Base-by-base conservation (phyloP, 2,329 filamentous ascomycete genomes). In the Verticillium isaacii region DNA sequence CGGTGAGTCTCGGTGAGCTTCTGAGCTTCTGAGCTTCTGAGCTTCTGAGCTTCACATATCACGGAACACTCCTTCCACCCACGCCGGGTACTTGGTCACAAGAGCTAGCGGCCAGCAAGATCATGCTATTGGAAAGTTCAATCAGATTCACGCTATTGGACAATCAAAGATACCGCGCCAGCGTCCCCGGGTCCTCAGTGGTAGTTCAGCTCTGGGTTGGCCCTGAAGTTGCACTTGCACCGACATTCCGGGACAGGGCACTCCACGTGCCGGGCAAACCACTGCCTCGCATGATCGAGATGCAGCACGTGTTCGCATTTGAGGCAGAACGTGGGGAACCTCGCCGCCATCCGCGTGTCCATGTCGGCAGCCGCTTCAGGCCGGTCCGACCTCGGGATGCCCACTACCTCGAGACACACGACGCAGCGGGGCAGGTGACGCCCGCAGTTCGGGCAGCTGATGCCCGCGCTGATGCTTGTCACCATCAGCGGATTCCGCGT, bases 241-340 rank as follows among this genome's bases (percentile, higher is more conserved):
- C 85, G 80, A 68, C 88, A 90, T 73, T 89, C 87, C 1, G 88
- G 86, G 58, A 89, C 86, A 0, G 88, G 87, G 68, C 88, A 90
- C 73, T 90, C 86, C 32, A 80, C 80, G 66, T 89, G 87, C 36
- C 85, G 75, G 7, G 81, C 77, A 68, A 90, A 90, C 88, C 88
- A 90, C 73, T 84, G 81, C 66, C 85, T 75, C 6, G 87, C 86
- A 69, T 90, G 88, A 67, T 89, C 87, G 62, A 89, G 77, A 67
- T 90, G 88, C 68, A 87, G 74, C 11, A 88, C 86, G 69, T 90
- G 88, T 68, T 89, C 86, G 70, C 88, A 90, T 66, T 82, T 82
- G 54, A 90, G 77, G 64, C 88, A 90, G 68, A 90, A 90, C 0
- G 85, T 89, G n/a, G 86, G 85, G 68, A 90, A 89, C 56, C 81